Evolutionary conservation across 2,329 filamentous ascomycete genomes (phyloP).

Genomic region (Colletotrichum cereale): DNA sequence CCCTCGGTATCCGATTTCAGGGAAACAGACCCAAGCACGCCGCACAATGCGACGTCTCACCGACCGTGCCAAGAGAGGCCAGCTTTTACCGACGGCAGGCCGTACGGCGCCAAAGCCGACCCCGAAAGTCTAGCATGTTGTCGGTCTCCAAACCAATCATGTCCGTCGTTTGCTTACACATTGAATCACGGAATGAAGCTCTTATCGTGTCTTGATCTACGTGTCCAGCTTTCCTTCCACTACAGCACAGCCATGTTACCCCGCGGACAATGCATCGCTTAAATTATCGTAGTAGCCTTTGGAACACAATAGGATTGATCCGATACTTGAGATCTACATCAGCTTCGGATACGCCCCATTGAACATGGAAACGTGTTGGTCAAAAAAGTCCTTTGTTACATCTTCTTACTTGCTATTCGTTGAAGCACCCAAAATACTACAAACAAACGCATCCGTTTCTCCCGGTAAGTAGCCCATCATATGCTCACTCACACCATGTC

Average conservation of each 20-base stretch:
- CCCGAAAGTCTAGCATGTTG: background rate
- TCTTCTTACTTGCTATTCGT: too few species aligned
- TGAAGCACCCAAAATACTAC: too few species aligned
- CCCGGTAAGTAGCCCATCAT: too few species aligned
- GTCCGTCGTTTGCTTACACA: background rate
- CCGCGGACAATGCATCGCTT: background rate
- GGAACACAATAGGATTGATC: background rate
- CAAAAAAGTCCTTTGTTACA: too few species aligned
- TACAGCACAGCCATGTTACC: background rate
- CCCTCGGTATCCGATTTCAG: background rate
- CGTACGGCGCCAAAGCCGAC: background rate
- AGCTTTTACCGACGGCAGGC: background rate
- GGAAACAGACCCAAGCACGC: background rate
- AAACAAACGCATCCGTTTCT: too few species aligned
- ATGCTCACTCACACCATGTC: too few species aligned
- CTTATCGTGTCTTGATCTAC: background rate
- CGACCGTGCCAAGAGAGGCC: background rate
- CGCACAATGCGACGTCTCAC: slow-evolving; percentile 14
- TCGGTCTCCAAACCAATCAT: background rate
- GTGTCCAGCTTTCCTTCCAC: background rate
- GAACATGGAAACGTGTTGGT: too few species aligned
- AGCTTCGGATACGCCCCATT: slow-evolving; percentile 14
- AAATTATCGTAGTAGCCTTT: background rate
- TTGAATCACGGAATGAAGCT: background rate
- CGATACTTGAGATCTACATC: background rate